Evolutionary conservation across 78 protist species (phyloP), one percentile per base, ranked within the genome.

Genomic region (Capsaspora owczarzaki): DNA sequence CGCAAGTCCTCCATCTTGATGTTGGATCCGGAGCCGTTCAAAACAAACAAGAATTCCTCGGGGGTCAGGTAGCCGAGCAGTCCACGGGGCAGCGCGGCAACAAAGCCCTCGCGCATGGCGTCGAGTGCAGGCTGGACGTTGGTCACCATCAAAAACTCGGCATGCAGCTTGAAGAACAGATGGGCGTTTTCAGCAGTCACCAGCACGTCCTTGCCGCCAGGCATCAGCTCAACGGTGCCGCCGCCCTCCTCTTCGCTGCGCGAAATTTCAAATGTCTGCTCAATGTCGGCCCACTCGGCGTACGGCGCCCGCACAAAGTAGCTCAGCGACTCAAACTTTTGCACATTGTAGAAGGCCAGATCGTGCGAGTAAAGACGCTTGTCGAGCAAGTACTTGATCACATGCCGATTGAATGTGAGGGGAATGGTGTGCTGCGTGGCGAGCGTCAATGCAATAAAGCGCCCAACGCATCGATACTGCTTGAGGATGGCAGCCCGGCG

Each of bases 71-170:
- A 56, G 29, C 33, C 12, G 8, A 56, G n/a, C 35, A 25, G n/a
- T n/a, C n/a, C n/a, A n/a, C n/a, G n/a, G n/a, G n/a, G n/a, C 66
- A 25, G 14, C 35, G 25, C 35, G 35, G n/a, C 20, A 56, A 16
- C 66, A 56, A 63, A 63, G 43, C 72, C 72, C 19, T 29, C 41
- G 72, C 72, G 72, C 72, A 63, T 8, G n/a, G 72, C 72, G 20
- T 63, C 72, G 72, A 63, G 72, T 63, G 72, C 72, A 41, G 43
- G 43, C 35, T 22, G 35, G 33, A 63, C 72, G 41, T 35, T 63
- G 43, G 27, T 41, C 38, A 63, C 43, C 72, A 63, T 63, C 42
- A 29, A 22, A 41, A 35, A 63, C 42, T 41, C 42, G n/a, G 72
- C 72, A 41, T 63, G 72, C 43, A 8, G 72, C 72, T 63, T 63